Percentiles rank a stretch among this genome's conserved stretches.
Conservation (phyloP, 495 filamentous ascomycete species). For the Xylaria flabelliformis region DNA sequence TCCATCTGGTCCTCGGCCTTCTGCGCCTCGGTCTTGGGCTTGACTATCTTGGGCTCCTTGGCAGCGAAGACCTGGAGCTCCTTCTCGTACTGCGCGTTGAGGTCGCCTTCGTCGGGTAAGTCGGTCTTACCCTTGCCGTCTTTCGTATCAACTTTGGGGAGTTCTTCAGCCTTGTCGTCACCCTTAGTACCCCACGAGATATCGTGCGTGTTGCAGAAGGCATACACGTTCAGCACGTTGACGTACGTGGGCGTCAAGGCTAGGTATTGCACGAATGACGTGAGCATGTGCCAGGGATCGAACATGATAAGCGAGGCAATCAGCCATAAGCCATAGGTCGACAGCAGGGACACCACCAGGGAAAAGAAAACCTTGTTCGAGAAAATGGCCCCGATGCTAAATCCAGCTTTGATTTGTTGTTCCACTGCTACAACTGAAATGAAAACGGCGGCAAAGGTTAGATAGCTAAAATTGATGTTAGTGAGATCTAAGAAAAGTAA, state of each 20-base stretch:
- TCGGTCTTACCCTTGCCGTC: conserved; percentile 94
- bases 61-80: conserved; percentile 76
- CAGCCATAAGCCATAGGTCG: conserved; percentile 95
- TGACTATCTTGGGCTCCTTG: conserved; percentile 69
- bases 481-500: conserved; percentile 13
- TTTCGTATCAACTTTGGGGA: conserved; percentile 81
- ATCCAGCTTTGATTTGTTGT: conserved; percentile 64
- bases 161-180: conserved; percentile 85
- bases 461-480: conserved; percentile 62
- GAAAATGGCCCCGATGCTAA: conserved; percentile 74
- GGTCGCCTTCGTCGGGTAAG: conserved; percentile 78
- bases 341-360: conserved; percentile 86
- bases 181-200: conserved; percentile 98
- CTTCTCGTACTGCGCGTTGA: conserved; percentile 92
- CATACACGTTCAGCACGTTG: conserved; percentile 96
- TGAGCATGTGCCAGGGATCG: conserved; percentile 99
- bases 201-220: conserved; percentile 97
- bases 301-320: conserved; percentile 92
- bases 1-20: conserved; percentile 87
- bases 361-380: conserved; percentile 91
- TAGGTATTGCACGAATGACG: conserved; percentile 94
- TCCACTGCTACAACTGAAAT: conserved; percentile 90
- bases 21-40: conserved; percentile 66
- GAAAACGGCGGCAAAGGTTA: conserved; percentile 93
- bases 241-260: conserved; percentile 94